phyloP scores from a whole-genome alignment of 2,329 filamentous ascomycete genomes.

The Aspergillus candidus region DNA sequence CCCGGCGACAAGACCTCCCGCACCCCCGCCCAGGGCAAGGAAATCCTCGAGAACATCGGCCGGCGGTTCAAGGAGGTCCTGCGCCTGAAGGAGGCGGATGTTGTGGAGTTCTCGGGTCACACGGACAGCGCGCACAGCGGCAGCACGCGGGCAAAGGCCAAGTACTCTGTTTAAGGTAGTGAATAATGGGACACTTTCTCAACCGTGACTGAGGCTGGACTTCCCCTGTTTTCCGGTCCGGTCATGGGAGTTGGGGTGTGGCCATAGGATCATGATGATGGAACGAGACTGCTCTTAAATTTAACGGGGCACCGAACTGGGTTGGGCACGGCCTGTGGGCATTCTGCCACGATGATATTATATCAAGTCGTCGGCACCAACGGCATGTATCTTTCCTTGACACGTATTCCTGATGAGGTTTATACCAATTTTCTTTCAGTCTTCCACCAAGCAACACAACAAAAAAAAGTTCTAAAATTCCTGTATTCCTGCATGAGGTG shows the following conservation, averaged over 20 bases:
- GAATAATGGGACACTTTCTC: conserved; percentile 6
- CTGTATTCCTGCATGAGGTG: neutral
- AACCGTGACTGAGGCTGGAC: conserved; percentile 14
- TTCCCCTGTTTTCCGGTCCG: conserved; percentile 12
- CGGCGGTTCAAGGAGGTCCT: conserved; percentile 88
- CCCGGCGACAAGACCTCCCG: conserved; percentile 70
- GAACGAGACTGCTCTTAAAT: conserved; percentile 10
- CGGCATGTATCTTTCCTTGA: conserved; percentile 29
- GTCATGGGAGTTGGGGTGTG: conserved; percentile 12
- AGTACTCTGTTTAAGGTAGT: conserved; percentile 66
- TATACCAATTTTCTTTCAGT: conserved; percentile 21
- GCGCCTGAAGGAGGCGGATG: conserved; percentile 67
- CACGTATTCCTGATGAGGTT: conserved; percentile 25
- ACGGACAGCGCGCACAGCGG: conserved; percentile 89
- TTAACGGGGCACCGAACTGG: conserved; percentile 5
- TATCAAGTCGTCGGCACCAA: conserved; percentile 20
- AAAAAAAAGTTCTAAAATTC: conserved; percentile 2
- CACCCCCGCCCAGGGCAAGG: conserved; percentile 72
- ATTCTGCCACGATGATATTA: conserved; percentile 23
- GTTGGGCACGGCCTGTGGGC: conserved; percentile 6
- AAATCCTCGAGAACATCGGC: conserved; percentile 78
- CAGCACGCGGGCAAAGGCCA: conserved; percentile 92
- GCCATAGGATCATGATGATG: conserved; percentile 14
- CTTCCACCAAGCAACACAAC: conserved; percentile 7
- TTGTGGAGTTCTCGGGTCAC: conserved; percentile 92